Base-by-base conservation (phyloP, 176 grass and related monocot genomes). In the Eragrostis nindensis region DNA sequence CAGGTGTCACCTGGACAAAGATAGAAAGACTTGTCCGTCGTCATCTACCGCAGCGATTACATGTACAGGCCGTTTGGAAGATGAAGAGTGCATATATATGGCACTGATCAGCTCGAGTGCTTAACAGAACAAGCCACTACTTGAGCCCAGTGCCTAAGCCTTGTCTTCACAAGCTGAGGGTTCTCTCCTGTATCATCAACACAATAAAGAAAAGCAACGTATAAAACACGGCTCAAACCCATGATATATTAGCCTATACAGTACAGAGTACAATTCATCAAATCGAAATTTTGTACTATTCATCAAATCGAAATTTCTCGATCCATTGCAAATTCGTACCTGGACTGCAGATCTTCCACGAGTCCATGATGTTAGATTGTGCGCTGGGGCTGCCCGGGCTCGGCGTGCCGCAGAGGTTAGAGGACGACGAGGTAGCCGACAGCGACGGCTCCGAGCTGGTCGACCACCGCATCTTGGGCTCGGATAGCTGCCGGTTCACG, bases 101-200 rank as follows among this genome's bases (percentile, higher is more conserved):
- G 9, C 49, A 24, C 5, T 11, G 27, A 59, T 84, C 53, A 89
- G 25, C 70, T 55, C 11, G 81, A 89, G 70, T 89, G 87, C 73
- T 85, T 89, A 42, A 89, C 83, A 41, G 66, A 77, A 73, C 78
- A 89, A 18, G 87, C 87, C 65, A 89, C 87, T 48, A 85, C 78
- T 75, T 89, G 87, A 32, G 87, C 87, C 87, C 82, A 89, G 12
- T 89, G 87, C 78, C 82, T 85, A 59, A 89, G 82, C 49, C 87
- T 85, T 50, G 78, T 82, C 77, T 89, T 89, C 66, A 89, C 78
- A 49, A 71, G 82, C 66, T 85, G 82, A 50, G 87, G 87, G 72
- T 85, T 85, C 9, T 89, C 87, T 40, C 57, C 82, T 77, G 47
- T 74, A 74, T 50, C 44, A 68, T 79, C 17, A 68, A 32, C 11